Conservation (phyloP, 2,329 filamentous ascomycete genomes). For the Neophaeococcomyces aloes region DNA sequence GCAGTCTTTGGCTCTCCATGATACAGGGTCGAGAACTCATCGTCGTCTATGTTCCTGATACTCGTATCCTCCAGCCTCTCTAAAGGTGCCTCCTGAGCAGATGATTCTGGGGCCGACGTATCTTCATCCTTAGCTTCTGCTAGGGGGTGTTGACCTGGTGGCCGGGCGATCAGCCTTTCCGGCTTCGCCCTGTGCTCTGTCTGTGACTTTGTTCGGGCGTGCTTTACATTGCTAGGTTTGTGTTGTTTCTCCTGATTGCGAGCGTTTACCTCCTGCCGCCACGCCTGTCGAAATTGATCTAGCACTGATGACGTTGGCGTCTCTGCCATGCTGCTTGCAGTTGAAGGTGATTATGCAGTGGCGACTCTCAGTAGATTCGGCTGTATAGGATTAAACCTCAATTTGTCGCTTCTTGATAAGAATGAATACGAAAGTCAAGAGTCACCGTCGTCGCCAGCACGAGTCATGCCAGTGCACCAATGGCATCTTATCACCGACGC, state of each 20-base stretch:
- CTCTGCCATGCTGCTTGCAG: constrained; percentile 5
- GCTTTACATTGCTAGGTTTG: constrained; percentile 3
- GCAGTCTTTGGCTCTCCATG: constrained; percentile 57
- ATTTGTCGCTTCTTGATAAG: too few species aligned
- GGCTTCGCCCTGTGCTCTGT: constrained; percentile 11
- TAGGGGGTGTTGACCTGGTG: constrained; percentile 31
- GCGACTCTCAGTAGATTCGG: neutral
- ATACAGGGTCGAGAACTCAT: constrained; percentile 27
- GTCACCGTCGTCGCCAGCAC: neutral
- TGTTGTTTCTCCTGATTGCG: constrained; percentile 24
- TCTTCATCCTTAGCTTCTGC: constrained; percentile 31
- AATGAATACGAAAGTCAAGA: neutral
- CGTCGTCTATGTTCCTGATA: constrained; percentile 28
- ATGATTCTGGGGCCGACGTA: constrained; percentile 11
- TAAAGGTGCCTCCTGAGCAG: constrained; percentile 21
- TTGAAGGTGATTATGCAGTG: neutral
- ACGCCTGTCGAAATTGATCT: constrained; percentile 74
- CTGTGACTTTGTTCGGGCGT: constrained; percentile 10
- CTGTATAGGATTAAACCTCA: too few species aligned
- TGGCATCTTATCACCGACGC: neutral
- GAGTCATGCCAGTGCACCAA: neutral
- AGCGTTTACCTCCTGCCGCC: constrained; percentile 66
- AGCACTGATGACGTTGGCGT: constrained; percentile 33
- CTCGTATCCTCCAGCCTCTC: constrained; percentile 30
- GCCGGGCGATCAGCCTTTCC: constrained; percentile 24